These are phyloP conservation scores for Lactarius akahatsu DNA, from an alignment of 768 basidiomycete species.

Conservation along the genomic window DNA sequence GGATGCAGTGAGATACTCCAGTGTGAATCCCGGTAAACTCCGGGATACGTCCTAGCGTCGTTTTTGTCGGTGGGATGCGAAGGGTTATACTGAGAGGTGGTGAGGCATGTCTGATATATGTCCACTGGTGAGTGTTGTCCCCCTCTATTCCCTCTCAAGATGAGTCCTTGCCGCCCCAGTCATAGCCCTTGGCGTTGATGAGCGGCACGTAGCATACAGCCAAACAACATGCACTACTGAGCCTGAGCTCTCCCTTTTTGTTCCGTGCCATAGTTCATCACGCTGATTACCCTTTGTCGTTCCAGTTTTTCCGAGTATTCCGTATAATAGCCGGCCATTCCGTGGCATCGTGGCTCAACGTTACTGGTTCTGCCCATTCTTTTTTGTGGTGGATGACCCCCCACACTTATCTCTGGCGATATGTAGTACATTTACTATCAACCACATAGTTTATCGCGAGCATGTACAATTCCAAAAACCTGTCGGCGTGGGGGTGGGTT, in stretches of 20 bases:
- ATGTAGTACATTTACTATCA: slow-evolving; percentile 13
- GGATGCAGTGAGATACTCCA: not conserved
- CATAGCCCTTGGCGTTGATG: slow-evolving; percentile 30
- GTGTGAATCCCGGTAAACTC: not conserved
- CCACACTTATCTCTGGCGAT: slow-evolving; percentile 5
- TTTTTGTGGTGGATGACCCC: not conserved
- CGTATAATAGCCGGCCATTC: not conserved
- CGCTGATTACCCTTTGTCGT: slow-evolving; percentile 2
- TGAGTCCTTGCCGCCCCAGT: slow-evolving; percentile 32
- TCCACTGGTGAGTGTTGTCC: slow-evolving; percentile 11
- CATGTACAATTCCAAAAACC: slow-evolving; percentile 20
- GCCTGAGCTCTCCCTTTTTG: slow-evolving; percentile 3
- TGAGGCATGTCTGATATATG: not conserved
- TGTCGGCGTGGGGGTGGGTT: slow-evolving; percentile 5
- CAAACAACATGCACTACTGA: slow-evolving; percentile 31
- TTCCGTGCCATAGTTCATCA: not conserved
- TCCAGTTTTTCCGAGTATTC: not conserved
- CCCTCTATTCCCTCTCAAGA: slow-evolving; percentile 9
- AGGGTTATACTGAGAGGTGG: not conserved
- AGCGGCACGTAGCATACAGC: slow-evolving; percentile 30
- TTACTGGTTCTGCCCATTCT: not conserved
- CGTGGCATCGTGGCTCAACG: slow-evolving; percentile 4
- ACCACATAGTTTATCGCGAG: slow-evolving; percentile 10
- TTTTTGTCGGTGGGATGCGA: not conserved
- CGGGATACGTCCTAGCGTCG: not conserved